Base-by-base conservation (phyloP, 805 yeast genomes). In the Nakazawaea anatomiae region DNA sequence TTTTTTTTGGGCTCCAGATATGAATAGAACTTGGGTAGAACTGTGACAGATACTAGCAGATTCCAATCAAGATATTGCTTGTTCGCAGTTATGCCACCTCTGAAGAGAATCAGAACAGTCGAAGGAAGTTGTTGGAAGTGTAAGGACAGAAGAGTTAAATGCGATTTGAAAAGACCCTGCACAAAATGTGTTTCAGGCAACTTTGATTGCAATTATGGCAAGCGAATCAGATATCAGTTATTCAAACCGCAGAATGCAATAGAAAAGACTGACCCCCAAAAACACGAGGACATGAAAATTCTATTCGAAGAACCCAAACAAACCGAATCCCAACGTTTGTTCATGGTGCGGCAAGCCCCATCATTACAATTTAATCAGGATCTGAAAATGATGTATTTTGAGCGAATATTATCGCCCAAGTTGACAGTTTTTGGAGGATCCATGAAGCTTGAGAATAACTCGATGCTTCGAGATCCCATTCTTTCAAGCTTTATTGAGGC, bases 141-240 rank as follows among this genome's bases (percentile, higher is more conserved):
- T 54, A 64, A 76, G 35, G 56, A 64, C n/a, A 63, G 76, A 11
- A 71, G 76, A 48, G 76, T 76, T 56, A 75, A 74, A 56, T 76
- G 82, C 58, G 76, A 75, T 47, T 61, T 74, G 12, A 59, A 58
- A 9, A 64, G 66, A 47, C 80, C 80, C 3, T 75, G 80, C 53
- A 52, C 55, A 34, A 64, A 79, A 46, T 76, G 82, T 59, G 45
- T 36, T 4, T 64, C 63, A 43, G 71, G 74, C 10, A 65, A 65
- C 1, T 44, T 67, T 6, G 62, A 62, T 9, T 77, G 82, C 60
- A 69, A 60, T 36, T 78, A 78, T 10, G 76, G 72, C 51, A 69
- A 64, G 43, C 34, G 39, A 12, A 32, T 47, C n/a, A 32, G 42
- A 42, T 47, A 30, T 35, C 50, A 47, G 29, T 31, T 47, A 9